phyloP scores from a whole-genome alignment of 164 flowering plant genomes.

The Vitis amurensis region DNA sequence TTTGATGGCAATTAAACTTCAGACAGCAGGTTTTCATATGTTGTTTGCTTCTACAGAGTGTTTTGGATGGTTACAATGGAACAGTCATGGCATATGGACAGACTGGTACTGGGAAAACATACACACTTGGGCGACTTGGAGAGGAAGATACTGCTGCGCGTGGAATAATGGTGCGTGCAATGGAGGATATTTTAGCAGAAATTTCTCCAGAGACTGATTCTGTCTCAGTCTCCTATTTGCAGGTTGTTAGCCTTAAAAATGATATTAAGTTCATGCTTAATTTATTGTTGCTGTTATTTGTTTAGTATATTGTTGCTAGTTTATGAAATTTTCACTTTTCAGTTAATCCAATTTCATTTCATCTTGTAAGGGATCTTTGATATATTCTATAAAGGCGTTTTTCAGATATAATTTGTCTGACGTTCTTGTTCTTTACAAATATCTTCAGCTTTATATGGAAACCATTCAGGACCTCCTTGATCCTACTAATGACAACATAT shows the following conservation, averaged over 20 bases:
- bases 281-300: background rate
- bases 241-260: conserved; percentile 48
- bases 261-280: background rate
- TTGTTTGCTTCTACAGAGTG: no score
- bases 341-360: background rate
- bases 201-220: conserved; percentile 77
- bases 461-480: conserved; percentile 94
- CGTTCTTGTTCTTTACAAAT: conserved; percentile 5
- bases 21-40: background rate
- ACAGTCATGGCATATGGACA: conserved; percentile 99
- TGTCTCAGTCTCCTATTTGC: conserved; percentile 80
- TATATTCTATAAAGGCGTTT: background rate
- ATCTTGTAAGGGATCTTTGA: background rate
- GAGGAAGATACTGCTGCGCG: conserved; percentile 91
- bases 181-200: conserved; percentile 87
- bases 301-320: background rate
- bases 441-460: conserved; percentile 94
- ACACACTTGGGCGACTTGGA: conserved; percentile 91
- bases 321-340: background rate
- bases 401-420: background rate
- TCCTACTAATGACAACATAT: conserved; percentile 82
- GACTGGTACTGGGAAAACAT: conserved; percentile 97
- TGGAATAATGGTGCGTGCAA: conserved; percentile 95
- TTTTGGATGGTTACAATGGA: conserved; percentile 44
- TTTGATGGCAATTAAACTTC: background rate